These are phyloP conservation scores for Globisporangium recalcitrans DNA, from an alignment of 352 stramenopile species.

Conservation along the genomic window DNA sequence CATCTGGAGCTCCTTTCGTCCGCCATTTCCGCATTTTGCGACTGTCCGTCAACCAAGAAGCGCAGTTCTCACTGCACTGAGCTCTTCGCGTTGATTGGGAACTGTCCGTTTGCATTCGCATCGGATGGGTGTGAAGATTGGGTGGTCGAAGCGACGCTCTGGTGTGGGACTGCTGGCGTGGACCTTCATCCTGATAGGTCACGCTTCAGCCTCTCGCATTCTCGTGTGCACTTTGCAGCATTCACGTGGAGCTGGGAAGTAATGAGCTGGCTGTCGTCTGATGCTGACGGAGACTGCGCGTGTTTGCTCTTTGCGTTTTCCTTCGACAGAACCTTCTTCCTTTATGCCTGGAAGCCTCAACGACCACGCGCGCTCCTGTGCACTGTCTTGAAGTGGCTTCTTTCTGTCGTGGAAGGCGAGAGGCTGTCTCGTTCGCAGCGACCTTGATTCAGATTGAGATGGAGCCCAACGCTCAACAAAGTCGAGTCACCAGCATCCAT, in stretches of 20 bases:
- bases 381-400: constrained; percentile 2
- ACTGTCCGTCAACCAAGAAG: neutral
- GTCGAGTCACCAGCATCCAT: neutral
- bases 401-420: neutral
- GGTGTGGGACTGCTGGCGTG: neutral
- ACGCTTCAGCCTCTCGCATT: neutral
- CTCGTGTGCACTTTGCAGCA: neutral
- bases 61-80: neutral
- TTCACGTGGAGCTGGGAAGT: neutral
- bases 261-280: no score
- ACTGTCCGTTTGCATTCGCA: neutral
- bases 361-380: neutral
- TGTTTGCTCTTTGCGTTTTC: neutral
- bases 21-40: neutral
- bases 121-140: neutral
- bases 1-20: neutral
- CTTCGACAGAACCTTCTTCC: constrained; percentile 5
- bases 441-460: neutral
- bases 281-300: no score
- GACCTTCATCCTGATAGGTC: neutral
- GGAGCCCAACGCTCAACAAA: neutral
- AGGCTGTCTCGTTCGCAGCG: neutral
- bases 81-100: neutral
- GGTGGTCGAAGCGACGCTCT: neutral
- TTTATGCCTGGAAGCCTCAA: neutral